Evolutionary conservation across 1,284 basidiomycete species (phyloP).

Genomic region (Pascua sp.): DNA sequence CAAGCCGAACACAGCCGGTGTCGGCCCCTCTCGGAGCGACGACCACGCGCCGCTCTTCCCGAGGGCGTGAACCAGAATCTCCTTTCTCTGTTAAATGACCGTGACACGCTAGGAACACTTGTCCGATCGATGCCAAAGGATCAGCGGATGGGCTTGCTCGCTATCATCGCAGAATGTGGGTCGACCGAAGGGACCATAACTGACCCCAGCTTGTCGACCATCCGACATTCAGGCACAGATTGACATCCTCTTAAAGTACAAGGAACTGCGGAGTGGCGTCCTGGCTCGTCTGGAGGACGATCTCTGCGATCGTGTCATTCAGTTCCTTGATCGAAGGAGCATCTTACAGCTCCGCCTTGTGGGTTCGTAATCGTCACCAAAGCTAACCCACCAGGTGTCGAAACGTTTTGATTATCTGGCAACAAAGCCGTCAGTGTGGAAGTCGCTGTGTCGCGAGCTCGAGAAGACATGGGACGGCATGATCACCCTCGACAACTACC

Average conservation of each 20-base stretch:
- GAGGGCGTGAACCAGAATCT: constrained; percentile 4
- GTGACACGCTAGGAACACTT: constrained; percentile 10
- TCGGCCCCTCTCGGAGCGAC: constrained; percentile 4
- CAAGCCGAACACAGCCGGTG: constrained; percentile 28
- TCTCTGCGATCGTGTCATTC: constrained; percentile 64
- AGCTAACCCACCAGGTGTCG: constrained; percentile 57
- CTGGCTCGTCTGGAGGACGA: constrained; percentile 67
- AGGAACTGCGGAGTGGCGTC: constrained; percentile 73
- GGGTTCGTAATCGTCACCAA: constrained; percentile 46
- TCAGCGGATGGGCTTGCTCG: constrained; percentile 28
- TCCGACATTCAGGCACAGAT: constrained; percentile 59
- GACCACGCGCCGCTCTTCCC: neutral
- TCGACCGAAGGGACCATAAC: neutral
- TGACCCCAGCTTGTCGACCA: constrained; percentile 34
- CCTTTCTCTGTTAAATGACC: constrained; percentile 4
- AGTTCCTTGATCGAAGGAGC: constrained; percentile 62
- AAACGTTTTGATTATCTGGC: constrained; percentile 69
- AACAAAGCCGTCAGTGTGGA: constrained; percentile 71
- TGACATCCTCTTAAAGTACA: constrained; percentile 73
- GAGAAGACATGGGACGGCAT: constrained; percentile 28
- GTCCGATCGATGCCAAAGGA: constrained; percentile 22
- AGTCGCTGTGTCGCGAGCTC: constrained; percentile 36
- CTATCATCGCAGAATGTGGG: constrained; percentile 31
- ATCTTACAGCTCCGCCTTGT: constrained; percentile 53
- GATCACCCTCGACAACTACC: constrained; percentile 17